Evolutionary conservation across 108 stramenopile genomes (phyloP).

Genomic region (Pseudonitzschia pungens): DNA sequence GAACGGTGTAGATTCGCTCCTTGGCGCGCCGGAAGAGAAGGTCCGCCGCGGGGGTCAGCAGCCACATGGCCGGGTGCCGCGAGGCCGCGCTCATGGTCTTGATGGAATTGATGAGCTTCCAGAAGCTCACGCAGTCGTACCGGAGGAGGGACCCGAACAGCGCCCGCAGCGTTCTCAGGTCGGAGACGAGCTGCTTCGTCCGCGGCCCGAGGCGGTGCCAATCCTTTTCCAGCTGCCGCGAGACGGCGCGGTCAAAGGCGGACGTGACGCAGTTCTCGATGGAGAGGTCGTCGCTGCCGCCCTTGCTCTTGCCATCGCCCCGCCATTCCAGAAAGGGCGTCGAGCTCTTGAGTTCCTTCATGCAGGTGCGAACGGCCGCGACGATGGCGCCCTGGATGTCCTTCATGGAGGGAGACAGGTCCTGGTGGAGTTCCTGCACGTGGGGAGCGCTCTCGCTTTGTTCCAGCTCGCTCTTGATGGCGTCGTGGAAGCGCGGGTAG

Average conservation of each 20-base stretch:
- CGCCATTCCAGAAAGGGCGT: slow-evolving; percentile 67
- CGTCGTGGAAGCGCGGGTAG: slow-evolving; percentile 90
- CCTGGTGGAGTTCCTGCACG: slow-evolving; percentile 87
- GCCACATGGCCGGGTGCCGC: slow-evolving; percentile 85
- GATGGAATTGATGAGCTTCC: slow-evolving; percentile 71
- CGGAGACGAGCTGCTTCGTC: slow-evolving; percentile 88
- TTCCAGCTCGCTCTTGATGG: slow-evolving; percentile 80
- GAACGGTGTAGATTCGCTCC: slow-evolving; percentile 77
- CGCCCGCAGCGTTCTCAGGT: slow-evolving; percentile 83
- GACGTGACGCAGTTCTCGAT: slow-evolving; percentile 90
- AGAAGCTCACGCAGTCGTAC: slow-evolving; percentile 93
- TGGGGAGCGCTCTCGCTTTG: slow-evolving; percentile 53
- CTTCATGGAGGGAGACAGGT: slow-evolving; percentile 81
- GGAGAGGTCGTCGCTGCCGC: slow-evolving; percentile 60
- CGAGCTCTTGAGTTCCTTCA: slow-evolving; percentile 79
- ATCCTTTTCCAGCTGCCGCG: slow-evolving; percentile 91
- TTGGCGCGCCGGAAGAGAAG: slow-evolving; percentile 89
- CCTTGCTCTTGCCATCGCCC: no score
- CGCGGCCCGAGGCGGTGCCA: slow-evolving; percentile 90
- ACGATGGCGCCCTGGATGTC: slow-evolving; percentile 88
- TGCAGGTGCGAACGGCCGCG: slow-evolving; percentile 82
- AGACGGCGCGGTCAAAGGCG: slow-evolving; percentile 81
- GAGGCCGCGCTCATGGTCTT: slow-evolving; percentile 67
- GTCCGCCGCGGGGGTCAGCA: slow-evolving; percentile 84
- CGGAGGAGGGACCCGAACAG: slow-evolving; percentile 90